phyloP scores from a whole-genome alignment of 2,329 filamentous ascomycete species.

The Aureobasidium zeae region DNA sequence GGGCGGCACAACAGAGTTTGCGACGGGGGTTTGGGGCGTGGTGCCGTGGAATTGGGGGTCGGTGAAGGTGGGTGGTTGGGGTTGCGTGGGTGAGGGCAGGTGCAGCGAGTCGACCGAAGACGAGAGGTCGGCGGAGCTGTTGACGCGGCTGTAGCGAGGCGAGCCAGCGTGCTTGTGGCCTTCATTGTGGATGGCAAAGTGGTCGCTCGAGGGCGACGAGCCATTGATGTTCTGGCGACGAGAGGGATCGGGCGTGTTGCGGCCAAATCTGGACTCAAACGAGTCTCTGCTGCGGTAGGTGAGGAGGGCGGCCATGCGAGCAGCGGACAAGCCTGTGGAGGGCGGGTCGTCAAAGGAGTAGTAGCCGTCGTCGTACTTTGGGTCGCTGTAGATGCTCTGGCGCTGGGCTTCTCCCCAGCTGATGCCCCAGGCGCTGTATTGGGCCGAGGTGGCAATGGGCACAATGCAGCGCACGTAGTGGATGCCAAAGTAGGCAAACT shows the following conservation, averaged over 20 bases:
- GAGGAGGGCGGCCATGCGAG: slow-evolving; percentile 90
- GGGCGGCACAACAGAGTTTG: too few relatives aligned
- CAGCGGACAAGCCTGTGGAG: slow-evolving; percentile 75
- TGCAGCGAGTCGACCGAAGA: slow-evolving; percentile 21
- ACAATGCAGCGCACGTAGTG: slow-evolving; percentile 74
- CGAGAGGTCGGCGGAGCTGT: slow-evolving; percentile 21
- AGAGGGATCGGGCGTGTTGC: slow-evolving; percentile 80
- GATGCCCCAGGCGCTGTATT: slow-evolving; percentile 83
- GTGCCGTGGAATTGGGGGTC: slow-evolving; percentile 41
- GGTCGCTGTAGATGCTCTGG: slow-evolving; percentile 93
- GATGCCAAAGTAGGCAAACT: slow-evolving; percentile 85
- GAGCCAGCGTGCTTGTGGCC: slow-evolving; percentile 41
- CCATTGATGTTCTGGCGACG: slow-evolving; percentile 76
- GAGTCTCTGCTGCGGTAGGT: slow-evolving; percentile 96
- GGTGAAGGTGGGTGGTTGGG: slow-evolving; percentile 24
- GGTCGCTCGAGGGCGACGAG: slow-evolving; percentile 33
- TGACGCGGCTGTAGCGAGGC: slow-evolving; percentile 35
- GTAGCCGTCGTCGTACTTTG: slow-evolving; percentile 96
- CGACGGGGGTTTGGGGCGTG: slow-evolving; percentile 27
- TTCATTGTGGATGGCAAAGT: slow-evolving; percentile 46
- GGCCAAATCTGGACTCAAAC: slow-evolving; percentile 88
- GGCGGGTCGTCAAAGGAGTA: slow-evolving; percentile 84
- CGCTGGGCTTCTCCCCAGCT: slow-evolving; percentile 84
- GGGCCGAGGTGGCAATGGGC: slow-evolving; percentile 74
- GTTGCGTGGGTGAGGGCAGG: slow-evolving; percentile 18